These are phyloP conservation scores for Rhodomyrtus tomentosa DNA, from an alignment of 345 rosid species.

Conservation along the genomic window DNA sequence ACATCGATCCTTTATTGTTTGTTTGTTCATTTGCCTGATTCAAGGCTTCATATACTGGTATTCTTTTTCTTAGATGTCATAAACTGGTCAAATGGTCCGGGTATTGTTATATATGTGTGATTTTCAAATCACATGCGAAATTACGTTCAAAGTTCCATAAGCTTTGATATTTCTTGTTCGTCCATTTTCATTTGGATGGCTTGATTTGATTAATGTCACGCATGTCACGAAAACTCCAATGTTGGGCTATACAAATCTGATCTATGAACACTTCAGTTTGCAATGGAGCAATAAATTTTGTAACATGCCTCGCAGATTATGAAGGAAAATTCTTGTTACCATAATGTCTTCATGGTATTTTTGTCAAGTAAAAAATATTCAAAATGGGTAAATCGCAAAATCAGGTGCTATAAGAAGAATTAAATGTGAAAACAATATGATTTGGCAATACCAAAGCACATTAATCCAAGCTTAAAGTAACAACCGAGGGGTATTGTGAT, in stretches of 20 bases:
- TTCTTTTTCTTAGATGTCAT: not conserved
- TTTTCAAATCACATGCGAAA: not conserved
- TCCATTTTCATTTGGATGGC: no score
- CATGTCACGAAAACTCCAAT: no score
- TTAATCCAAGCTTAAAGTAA: not conserved
- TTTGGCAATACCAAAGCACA: not conserved
- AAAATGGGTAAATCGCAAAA: not conserved
- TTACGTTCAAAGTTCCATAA: no score
- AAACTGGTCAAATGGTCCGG: not conserved
- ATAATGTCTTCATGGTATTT: not conserved
- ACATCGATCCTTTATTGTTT: not conserved
- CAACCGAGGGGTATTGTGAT: not conserved
- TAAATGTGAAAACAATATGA: not conserved
- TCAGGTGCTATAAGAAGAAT: not conserved
- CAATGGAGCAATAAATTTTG: not conserved
- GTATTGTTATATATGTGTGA: not conserved
- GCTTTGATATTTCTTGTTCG: not conserved
- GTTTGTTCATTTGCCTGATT: not conserved
- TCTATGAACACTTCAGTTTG: not conserved
- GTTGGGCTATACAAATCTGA: no score
- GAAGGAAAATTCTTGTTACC: not conserved
- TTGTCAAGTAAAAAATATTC: not conserved
- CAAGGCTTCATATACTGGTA: not conserved
- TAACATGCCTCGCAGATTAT: not conserved
- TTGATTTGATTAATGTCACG: no score